Base-by-base conservation (phyloP, 2,329 filamentous ascomycete genomes). In the Akanthomyces dipterigenus region DNA sequence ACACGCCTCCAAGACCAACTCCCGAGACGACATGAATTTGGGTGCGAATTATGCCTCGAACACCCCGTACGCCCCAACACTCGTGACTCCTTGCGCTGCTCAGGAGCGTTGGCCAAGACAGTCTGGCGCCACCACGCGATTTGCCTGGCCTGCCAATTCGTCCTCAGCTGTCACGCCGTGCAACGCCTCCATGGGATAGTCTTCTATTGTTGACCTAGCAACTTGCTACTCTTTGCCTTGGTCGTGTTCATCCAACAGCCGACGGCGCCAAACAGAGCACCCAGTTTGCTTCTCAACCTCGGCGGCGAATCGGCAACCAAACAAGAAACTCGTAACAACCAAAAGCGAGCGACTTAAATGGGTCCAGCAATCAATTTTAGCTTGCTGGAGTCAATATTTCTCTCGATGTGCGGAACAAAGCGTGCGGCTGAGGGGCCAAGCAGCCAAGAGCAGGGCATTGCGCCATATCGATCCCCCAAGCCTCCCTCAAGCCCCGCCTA, bases 391-490 rank as follows among this genome's bases (percentile, higher is more conserved):
- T 7, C 56, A 53, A 58, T 59, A 59, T 42, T 49, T 38, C 28
- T 11, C 16, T 50, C 42, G 34, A 58, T 3, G 7, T 57, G 55
- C 55, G 34, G 45, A 58, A 58, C 16, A 38, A 57, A 22, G 55
- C 31, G 55, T 58, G 55, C 55, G 45, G 55, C 55, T 58, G 55
- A 58, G 45, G 45, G n/a, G 55, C 55, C 55, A 49, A 49, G 55
- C 34, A 24, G 55, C 55, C 55, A 49, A 49, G 55, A 56, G 42
- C 26, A 26, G 34, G 46, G 46, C 56, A 59, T 59, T 59, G 56
- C 56, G 56, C 56, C 56, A 59, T 59, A 59, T 59, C 56, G 56
- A 59, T 59, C 46, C 56, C 55, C 46, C 43, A 50, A 59, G 46
- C 45, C 55, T 46, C 55, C 45, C 31, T 40, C 36, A 34, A 53